Evolutionary conservation across 2,329 filamentous ascomycete species (phyloP).

Genomic region (Sodiomyces alkalinus): DNA sequence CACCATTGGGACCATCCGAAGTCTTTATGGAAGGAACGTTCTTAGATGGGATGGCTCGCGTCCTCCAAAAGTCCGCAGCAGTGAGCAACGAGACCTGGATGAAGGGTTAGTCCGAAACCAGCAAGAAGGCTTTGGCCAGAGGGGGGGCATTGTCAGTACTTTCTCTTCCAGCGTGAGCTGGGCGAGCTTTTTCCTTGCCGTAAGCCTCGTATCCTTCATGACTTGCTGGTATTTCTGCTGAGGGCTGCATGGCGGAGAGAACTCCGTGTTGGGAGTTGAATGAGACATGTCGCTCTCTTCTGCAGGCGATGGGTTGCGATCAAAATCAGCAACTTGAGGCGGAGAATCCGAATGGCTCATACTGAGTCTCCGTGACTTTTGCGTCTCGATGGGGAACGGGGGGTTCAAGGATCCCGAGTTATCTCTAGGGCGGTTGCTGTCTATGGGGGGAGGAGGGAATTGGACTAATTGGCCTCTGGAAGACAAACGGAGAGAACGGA

Average conservation of each 20-base stretch:
- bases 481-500: too few relatives aligned
- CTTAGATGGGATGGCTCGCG: slow-evolving; percentile 45
- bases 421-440: too few relatives aligned
- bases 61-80: slow-evolving; percentile 56
- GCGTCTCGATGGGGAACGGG: too few relatives aligned
- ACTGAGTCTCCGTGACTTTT: too few relatives aligned
- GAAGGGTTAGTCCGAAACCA: background rate
- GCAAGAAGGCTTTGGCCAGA: too few relatives aligned
- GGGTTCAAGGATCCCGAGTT: too few relatives aligned
- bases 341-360: slow-evolving; percentile 13
- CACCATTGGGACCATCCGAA: slow-evolving; percentile 56
- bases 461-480: too few relatives aligned
- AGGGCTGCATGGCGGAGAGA: slow-evolving; percentile 29
- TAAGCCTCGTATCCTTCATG: slow-evolving; percentile 22
- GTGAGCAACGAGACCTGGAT: slow-evolving; percentile 40
- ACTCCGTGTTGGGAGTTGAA: slow-evolving; percentile 34
- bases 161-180: slow-evolving; percentile 43
- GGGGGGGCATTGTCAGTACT: too few relatives aligned
- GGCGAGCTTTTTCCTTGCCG: slow-evolving; percentile 32
- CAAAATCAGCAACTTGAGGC: slow-evolving; percentile 14
- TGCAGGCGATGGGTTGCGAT: slow-evolving; percentile 9
- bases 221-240: slow-evolving; percentile 17
- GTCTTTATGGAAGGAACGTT: slow-evolving; percentile 50
- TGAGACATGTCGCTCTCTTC: slow-evolving; percentile 14
- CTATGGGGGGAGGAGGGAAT: too few relatives aligned